phyloP scores from a whole-genome alignment of 2,329 filamentous ascomycete genomes.

The Fusarium beomiforme region DNA sequence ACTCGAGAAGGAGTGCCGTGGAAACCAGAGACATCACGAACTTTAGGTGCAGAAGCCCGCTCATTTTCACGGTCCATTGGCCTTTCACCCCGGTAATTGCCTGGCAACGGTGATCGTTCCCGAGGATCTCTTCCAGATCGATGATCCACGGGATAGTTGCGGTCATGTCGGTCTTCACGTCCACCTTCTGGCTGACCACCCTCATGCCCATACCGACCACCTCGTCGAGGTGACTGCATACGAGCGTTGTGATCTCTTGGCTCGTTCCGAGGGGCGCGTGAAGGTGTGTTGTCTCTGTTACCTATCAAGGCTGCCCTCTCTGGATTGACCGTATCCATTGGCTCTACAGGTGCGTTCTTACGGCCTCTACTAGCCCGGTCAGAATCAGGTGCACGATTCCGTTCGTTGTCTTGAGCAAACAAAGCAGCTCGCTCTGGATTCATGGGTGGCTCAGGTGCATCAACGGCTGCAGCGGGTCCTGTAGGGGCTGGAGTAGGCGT shows the following conservation, averaged over 20 bases:
- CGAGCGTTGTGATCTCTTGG: slow-evolving; percentile 53
- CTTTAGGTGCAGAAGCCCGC: slow-evolving; percentile 48
- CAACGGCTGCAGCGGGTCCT: slow-evolving; percentile 33
- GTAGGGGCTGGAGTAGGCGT: slow-evolving; percentile 43
- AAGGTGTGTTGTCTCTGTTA: slow-evolving; percentile 50
- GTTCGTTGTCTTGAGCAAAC: slow-evolving; percentile 52
- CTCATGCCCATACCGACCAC: slow-evolving; percentile 47
- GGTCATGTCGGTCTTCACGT: slow-evolving; percentile 60
- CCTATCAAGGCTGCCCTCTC: slow-evolving; percentile 58
- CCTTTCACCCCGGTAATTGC: slow-evolving; percentile 48
- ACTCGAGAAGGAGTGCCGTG: slow-evolving; percentile 49
- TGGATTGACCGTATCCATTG: slow-evolving; percentile 57
- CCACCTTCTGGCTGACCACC: slow-evolving; percentile 46
- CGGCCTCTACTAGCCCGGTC: slow-evolving; percentile 46
- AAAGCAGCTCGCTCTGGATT: slow-evolving; percentile 66
- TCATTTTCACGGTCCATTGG: slow-evolving; percentile 54
- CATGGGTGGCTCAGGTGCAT: slow-evolving; percentile 57
- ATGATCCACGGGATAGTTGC: slow-evolving; percentile 51
- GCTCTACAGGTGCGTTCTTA: slow-evolving; percentile 41
- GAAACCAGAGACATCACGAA: slow-evolving; percentile 53
- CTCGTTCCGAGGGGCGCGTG: slow-evolving; percentile 56
- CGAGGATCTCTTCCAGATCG: slow-evolving; percentile 47
- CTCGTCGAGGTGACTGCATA: slow-evolving; percentile 61
- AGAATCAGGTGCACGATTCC: slow-evolving; percentile 42
- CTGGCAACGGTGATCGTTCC: slow-evolving; percentile 46